Evolutionary conservation across 257 asterid species (phyloP).

Genomic region (Linaria vulgaris): DNA sequence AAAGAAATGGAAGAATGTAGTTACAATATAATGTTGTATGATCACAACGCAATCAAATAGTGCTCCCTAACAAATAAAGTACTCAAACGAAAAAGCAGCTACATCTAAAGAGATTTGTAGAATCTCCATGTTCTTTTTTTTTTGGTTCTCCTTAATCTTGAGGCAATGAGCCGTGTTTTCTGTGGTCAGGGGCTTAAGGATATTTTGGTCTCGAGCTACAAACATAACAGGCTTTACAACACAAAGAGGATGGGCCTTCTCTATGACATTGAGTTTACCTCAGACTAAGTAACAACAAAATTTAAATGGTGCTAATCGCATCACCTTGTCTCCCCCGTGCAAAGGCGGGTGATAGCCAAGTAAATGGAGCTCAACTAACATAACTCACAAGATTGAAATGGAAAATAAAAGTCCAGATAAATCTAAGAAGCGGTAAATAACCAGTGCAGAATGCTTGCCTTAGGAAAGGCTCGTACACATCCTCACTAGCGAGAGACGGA

Average conservation of each 20-base stretch:
- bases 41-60: constrained; percentile 13
- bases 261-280: background rate
- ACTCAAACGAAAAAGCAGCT: no score
- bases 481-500: constrained; percentile 64
- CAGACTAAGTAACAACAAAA: constrained; percentile 4
- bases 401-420: background rate
- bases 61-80: constrained; percentile 1
- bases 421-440: constrained; percentile 6
- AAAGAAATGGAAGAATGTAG: constrained; percentile 19
- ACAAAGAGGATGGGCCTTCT: constrained; percentile 1
- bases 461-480: constrained; percentile 82
- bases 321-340: background rate
- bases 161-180: constrained; percentile 2
- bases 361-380: background rate
- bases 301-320: background rate
- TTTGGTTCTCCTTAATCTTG: background rate
- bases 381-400: background rate
- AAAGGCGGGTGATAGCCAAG: background rate
- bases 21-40: background rate
- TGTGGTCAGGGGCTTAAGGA: constrained; percentile 11
- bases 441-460: constrained; percentile 46
- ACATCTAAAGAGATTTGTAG: no score
- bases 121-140: no score
- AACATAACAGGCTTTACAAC: background rate
- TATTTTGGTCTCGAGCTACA: background rate